Evolutionary conservation across 2,329 filamentous ascomycete genomes (phyloP).

Genomic region (Aurifilum marmelostoma): DNA sequence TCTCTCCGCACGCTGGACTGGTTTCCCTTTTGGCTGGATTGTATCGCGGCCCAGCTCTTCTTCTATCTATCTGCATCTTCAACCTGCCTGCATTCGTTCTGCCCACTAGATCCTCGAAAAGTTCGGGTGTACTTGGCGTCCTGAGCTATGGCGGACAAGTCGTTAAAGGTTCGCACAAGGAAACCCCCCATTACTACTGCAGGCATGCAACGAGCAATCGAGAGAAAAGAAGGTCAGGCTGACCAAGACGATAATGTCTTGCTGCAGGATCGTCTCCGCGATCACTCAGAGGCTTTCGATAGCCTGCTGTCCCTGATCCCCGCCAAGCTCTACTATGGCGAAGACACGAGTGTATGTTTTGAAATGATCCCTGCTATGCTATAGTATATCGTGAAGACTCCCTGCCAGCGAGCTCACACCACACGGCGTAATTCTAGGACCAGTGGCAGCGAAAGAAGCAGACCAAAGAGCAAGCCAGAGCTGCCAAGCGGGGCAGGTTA

Average conservation of each 20-base stretch:
- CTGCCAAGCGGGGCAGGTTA: constrained; percentile 84
- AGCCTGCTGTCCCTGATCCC: constrained; percentile 86
- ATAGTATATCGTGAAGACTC: not conserved
- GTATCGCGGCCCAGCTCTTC: not conserved
- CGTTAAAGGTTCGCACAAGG: constrained; percentile 37
- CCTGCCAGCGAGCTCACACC: constrained; percentile 28
- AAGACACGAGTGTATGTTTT: constrained; percentile 71
- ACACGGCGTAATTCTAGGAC: constrained; percentile 57
- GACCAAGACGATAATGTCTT: constrained; percentile 13
- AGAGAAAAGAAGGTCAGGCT: constrained; percentile 13
- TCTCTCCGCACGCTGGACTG: not conserved
- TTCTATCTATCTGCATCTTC: not conserved
- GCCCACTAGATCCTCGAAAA: not conserved
- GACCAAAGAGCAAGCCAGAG: constrained; percentile 83
- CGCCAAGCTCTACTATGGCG: constrained; percentile 86
- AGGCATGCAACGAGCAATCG: not conserved
- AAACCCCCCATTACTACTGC: not conserved
- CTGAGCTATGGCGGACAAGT: constrained; percentile 34
- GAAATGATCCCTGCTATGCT: not conserved
- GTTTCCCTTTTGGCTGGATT: not conserved
- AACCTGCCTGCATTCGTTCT: not conserved
- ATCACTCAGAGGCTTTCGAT: constrained; percentile 76
- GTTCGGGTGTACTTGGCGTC: not conserved
- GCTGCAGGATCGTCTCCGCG: constrained; percentile 58
- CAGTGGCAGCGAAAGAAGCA: constrained; percentile 97